Base-by-base conservation (phyloP, 2,329 filamentous ascomycete genomes). In the Helotiales sp. region DNA sequence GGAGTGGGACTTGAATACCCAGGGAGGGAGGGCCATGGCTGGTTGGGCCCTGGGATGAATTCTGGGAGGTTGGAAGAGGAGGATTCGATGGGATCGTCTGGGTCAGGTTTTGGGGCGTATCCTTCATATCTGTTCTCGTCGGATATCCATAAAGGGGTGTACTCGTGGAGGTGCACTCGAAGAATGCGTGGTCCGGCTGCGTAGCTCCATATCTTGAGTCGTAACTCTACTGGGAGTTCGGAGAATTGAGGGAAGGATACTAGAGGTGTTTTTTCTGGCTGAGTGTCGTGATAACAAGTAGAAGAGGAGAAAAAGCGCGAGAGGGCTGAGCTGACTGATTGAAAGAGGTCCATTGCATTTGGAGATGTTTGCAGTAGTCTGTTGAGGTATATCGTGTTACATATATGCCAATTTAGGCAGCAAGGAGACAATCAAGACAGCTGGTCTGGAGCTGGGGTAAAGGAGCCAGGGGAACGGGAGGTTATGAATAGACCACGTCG, bases 121-220 rank as follows among this genome's bases (percentile, higher is more conserved):
- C 59, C 45, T 22, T 32, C 43, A n/a, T 30, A 61, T 24, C 43
- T 28, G 6, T 61, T 6, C 13, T 60, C 57, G 2, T 30, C 37
- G 7, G 2, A 2, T 10, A 45, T 24, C 22, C 37, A 47, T 8
- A 17, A 7, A 3, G 43, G 58, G 6, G 10, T 13, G n/a, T 32
- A 32, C 2, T 49, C 26, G 20, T 61, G 58, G 6, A 61, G 40
- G 37, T 61, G 58, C 7, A 61, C 26, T 20, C 26, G 24, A 5
- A 50, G 26, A 20, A 22, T 22, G 5, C 58, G 24, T 15, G 43
- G 22, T 7, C n/a, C n/a, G 3, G 58, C 40, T 24, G 58, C 17
- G 17, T 37, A 34, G n/a, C 26, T 24, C 58, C 58, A 49, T 10
- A 61, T 61, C n/a, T 37, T 61, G 17, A 61, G 58, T 11, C 58